These are phyloP conservation scores for Stenocarpella maydis DNA, from an alignment of 2,329 filamentous ascomycete genomes.

Conservation along the genomic window DNA sequence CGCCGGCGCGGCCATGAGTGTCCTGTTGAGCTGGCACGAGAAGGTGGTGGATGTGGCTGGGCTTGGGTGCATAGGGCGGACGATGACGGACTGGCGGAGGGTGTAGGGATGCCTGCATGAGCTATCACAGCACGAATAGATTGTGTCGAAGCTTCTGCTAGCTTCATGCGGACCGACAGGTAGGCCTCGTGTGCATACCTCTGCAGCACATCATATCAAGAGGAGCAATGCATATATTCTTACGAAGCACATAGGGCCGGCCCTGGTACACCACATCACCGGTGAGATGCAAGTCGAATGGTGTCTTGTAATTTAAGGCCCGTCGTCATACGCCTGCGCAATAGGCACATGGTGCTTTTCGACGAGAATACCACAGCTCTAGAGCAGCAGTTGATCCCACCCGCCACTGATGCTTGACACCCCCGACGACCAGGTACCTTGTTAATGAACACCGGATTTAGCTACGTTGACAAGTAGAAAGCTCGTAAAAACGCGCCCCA, in stretches of 20 bases:
- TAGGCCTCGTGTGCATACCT: background rate
- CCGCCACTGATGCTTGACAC: background rate
- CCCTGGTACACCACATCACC: background rate
- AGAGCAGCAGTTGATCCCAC: background rate
- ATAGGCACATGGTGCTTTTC: background rate
- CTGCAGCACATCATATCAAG: background rate
- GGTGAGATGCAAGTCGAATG: background rate
- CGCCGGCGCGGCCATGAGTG: slow-evolving; percentile 91
- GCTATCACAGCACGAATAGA: background rate
- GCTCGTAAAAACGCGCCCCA: background rate
- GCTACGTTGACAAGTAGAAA: too few relatives aligned
- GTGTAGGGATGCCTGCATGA: slow-evolving; percentile 61
- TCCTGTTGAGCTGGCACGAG: slow-evolving; percentile 97
- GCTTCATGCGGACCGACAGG: background rate
- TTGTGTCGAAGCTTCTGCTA: background rate
- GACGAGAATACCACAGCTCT: background rate
- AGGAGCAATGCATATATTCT: background rate
- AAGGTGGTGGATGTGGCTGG: slow-evolving; percentile 96
- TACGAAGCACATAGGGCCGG: background rate
- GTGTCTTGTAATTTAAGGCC: background rate
- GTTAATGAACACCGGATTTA: background rate
- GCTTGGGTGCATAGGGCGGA: slow-evolving; percentile 87
- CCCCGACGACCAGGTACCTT: too few relatives aligned
- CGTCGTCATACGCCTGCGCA: too few relatives aligned
- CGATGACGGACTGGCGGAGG: slow-evolving; percentile 95